A percentile compares a stretch with the other conserved stretches of the same genome.
Conservation (phyloP, 2,329 filamentous ascomycete genomes). For the Claviceps cyperi region DNA sequence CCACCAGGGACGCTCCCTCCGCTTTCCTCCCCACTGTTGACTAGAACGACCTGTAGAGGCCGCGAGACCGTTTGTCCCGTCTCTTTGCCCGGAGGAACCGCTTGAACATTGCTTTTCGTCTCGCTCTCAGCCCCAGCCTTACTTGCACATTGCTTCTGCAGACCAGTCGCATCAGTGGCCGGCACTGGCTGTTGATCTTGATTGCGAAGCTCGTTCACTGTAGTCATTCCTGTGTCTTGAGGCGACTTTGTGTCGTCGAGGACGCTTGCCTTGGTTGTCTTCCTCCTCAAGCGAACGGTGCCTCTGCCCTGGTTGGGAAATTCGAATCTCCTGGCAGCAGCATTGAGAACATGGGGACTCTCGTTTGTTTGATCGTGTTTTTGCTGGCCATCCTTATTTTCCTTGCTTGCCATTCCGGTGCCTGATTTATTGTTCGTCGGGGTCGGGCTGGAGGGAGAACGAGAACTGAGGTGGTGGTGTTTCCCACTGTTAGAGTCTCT, state of each 20-base stretch:
- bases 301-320: conserved; percentile 1
- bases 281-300: neutral
- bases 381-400: neutral
- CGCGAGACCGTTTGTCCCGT: neutral
- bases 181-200: neutral
- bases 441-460: neutral
- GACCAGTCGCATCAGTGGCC: neutral
- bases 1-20: neutral
- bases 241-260: neutral
- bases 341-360: neutral
- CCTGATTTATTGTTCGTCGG: neutral
- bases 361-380: neutral
- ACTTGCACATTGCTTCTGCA: neutral
- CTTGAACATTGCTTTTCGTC: neutral
- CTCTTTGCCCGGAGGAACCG: neutral
- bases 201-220: neutral
- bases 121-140: neutral
- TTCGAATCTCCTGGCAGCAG: neutral
- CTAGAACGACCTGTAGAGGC: neutral
- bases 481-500: neutral
- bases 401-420: neutral
- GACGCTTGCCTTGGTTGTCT: neutral
- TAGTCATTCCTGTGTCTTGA: neutral
- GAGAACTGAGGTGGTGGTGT: neutral
- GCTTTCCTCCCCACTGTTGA: neutral